Base-by-base conservation (phyloP, 1,139 yeast genomes). In the Candida neerlandica region DNA sequence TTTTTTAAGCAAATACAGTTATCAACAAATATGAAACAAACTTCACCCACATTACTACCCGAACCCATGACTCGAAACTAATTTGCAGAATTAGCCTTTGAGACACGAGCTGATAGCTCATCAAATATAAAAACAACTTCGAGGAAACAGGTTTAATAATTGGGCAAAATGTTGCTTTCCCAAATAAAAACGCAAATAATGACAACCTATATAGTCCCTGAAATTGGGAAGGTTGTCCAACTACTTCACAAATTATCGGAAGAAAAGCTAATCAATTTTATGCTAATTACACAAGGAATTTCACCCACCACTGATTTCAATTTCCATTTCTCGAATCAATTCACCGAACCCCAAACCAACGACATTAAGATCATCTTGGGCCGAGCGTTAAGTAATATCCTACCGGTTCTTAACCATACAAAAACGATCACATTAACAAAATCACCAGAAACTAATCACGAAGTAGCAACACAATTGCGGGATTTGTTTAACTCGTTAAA, bases 401-500 rank as follows among this genome's bases (percentile, higher is more conserved):
- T 51, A 39, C 63, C 63, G 7, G 56, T 56, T 5, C 46, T 58
- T 30, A 54, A 49, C 19, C 29, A 48, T 9, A 49, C 50, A 6
- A 37, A 41, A 11, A 48, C 47, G 3, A 43, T 59, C 23, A 47
- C 41, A 18, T 48, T 53, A 37, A 35, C 23, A 33, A 21, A 30
- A 41, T 6, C 45, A 18, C 10, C 3, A 15, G 11, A 18, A 7
- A 9, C 6, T 16, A 5, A 21, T 42, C 21, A 32, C 46, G 7
- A 26, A 33, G 11, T 41, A 23, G 32, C 11, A 2, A 5, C 19
- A 6, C 69, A 64, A 16, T 64, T 63, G 41, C 45, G 51, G 10
- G 46, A 51, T 14, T 52, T 64, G 19, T 62, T 66, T 41, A 51
- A 49, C 18, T 50, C 58, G 2, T 46, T 64, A 23, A 57, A 63